Evolutionary conservation across 768 basidiomycete genomes (phyloP), one percentile per base, ranked within the genome.

Genomic region (Tremella yokohamensis): DNA sequence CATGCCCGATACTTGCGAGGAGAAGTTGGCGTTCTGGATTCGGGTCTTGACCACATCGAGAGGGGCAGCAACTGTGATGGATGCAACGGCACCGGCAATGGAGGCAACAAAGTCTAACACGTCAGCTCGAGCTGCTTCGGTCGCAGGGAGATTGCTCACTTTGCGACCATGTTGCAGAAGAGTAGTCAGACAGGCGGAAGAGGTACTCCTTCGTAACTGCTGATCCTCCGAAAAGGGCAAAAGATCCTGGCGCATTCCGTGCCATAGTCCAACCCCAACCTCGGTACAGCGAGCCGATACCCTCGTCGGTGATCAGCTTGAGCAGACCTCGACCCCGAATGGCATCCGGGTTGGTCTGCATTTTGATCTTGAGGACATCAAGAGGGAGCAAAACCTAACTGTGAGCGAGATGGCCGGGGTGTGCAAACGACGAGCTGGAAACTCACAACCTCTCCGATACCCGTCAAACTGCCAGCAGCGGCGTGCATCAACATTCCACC

Each of bases 191-290:
- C 3, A 98, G 84, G 48, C 88, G 86, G 65, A 97, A 88, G 48
- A 88, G 77, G 76, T 93, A 93, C 68, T 97, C 93, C 77, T 98
- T 98, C 29, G 93, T 90, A 49, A 84, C 82, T 0, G 94, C 94
- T 1, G 93, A 96, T 44, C 90, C 94, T 73, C 94, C 94, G 74
- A 99, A 99, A 48, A 98, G 89, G 54, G 94, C 90, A 69, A 99
- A 99, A 52, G 83, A 85, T 11, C 94, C 94, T 0, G 94, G 94
- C 0, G 94, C 94, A 68, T 99, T 99, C 53, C 94, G 84, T 1
- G 92, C 94, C 83, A 96, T 87, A 20, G 94, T 98, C 94, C 94
- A 98, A 45, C 93, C 93, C 90, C 93, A 96, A 25, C 94, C 94
- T 62, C 92, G 86, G 79, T 99, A 99, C 37, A 99, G 83, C 0